These are phyloP conservation scores for Leccinum imitatum DNA, from an alignment of 768 basidiomycete genomes.

Conservation along the genomic window DNA sequence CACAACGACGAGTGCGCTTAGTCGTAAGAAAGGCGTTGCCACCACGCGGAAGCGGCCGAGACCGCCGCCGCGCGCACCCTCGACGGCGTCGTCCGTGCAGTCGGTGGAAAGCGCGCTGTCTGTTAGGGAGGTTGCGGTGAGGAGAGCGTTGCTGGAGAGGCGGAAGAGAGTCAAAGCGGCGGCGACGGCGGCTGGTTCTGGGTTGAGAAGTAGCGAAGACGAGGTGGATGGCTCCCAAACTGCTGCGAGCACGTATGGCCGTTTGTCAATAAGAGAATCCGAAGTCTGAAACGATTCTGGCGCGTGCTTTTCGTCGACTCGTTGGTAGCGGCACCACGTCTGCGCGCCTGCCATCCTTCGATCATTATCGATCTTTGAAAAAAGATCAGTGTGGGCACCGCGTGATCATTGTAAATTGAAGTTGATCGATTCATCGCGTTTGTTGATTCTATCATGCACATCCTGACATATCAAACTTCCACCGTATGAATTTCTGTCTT, in stretches of 20 bases:
- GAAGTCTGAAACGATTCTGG: not conserved
- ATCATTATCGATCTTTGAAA: too few species aligned
- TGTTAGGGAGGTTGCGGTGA: slow-evolving; percentile 21
- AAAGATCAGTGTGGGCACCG: too few species aligned
- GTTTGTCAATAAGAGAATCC: not conserved
- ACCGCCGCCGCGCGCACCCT: slow-evolving; percentile 21
- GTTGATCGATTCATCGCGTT: not conserved
- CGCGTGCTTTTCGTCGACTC: not conserved
- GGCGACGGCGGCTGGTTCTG: slow-evolving; percentile 4
- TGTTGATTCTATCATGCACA: not conserved
- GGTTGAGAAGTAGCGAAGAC: slow-evolving; percentile 1
- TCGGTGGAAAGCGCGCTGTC: slow-evolving; percentile 26
- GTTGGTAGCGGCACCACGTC: too few species aligned
- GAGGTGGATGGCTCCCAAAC: not conserved
- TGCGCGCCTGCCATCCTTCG: too few species aligned
- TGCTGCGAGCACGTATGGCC: not conserved
- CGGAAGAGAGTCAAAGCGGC: slow-evolving; percentile 22
- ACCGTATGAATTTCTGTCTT: too few species aligned
- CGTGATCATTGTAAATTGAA: too few species aligned
- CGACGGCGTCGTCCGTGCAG: slow-evolving; percentile 28
- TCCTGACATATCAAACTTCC: not conserved
- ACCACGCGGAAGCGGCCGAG: slow-evolving; percentile 21
- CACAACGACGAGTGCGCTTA: slow-evolving; percentile 18
- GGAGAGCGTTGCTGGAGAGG: slow-evolving; percentile 27
- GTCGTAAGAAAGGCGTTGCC: slow-evolving; percentile 21